phyloP scores from a whole-genome alignment of 345 rosid genomes.

The Populus euphratica region DNA sequence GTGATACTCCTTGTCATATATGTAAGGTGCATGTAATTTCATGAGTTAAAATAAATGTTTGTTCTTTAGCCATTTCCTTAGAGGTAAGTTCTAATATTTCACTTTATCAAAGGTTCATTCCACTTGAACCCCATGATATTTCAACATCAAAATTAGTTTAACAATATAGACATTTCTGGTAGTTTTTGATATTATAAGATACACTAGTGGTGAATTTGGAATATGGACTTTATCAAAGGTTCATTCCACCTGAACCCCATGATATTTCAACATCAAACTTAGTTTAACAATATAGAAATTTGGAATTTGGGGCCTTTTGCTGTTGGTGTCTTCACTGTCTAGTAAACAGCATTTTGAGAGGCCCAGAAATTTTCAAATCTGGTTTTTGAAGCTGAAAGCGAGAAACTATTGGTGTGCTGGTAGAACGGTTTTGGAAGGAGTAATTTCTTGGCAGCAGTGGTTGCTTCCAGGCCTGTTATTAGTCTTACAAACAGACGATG shows the following conservation, averaged over 20 bases:
- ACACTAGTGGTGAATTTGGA: neutral
- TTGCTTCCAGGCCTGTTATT: too few species aligned
- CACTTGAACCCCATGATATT: neutral
- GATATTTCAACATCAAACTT: neutral
- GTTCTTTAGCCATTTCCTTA: neutral
- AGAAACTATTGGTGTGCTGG: too few species aligned
- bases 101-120: neutral
- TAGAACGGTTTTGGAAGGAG: too few species aligned
- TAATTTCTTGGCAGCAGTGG: too few species aligned
- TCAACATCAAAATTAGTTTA: neutral
- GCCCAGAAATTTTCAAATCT: too few species aligned
- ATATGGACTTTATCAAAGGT: neutral
- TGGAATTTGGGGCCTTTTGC: neutral
- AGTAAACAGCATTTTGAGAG: too few species aligned
- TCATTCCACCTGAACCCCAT: neutral
- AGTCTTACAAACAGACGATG: too few species aligned
- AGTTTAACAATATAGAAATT: neutral
- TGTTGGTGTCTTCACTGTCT: too few species aligned
- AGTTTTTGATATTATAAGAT: neutral
- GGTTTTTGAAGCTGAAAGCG: too few species aligned
- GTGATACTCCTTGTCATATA: constrained; percentile 1
- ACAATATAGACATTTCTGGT: neutral
- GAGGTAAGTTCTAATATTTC: neutral
- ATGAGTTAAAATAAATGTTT: constrained; percentile 19
- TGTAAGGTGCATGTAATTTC: constrained; percentile 23